Percentiles rank a stretch among this genome's conserved stretches.
These are phyloP conservation scores for Eimeria acervulina DNA, from an alignment of 169 alveolate species.

Conservation along the genomic window DNA sequence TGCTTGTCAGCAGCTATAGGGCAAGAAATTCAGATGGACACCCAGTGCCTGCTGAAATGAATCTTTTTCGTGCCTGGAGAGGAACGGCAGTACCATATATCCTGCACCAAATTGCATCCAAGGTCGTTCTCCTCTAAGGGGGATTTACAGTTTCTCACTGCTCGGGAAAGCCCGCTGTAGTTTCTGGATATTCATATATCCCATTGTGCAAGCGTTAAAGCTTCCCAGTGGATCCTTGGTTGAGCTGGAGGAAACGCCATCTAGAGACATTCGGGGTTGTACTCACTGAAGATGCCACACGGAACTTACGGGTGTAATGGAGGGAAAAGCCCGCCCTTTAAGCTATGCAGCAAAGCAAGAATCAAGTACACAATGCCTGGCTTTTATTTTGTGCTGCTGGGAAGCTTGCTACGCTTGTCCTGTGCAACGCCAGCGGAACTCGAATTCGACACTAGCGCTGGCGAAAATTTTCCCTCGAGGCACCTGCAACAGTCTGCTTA, in stretches of 20 bases:
- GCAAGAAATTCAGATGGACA: not conserved
- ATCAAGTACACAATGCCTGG: not conserved
- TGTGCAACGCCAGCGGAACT: not conserved
- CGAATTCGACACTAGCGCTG: not conserved
- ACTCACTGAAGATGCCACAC: slow-evolving; percentile 34
- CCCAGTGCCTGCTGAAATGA: not conserved
- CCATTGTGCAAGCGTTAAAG: not conserved
- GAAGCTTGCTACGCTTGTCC: not conserved
- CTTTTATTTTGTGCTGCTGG: not conserved
- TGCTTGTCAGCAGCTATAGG: not conserved
- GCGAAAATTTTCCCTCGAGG: not conserved
- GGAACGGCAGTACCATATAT: not conserved
- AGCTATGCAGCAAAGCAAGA: not conserved
- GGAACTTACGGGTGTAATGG: not conserved
- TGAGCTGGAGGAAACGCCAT: not conserved
- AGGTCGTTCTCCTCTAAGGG: not conserved
- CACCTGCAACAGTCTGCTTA: not conserved
- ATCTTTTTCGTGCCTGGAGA: not conserved
- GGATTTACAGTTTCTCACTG: not conserved
- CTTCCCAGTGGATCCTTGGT: no score
- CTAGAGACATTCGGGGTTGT: not conserved
- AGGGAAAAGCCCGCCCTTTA: not conserved
- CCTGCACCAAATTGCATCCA: slow-evolving; percentile 15
- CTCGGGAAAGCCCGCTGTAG: not conserved
- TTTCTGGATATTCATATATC: not conserved